phyloP scores from a whole-genome alignment of 441 rosid species.

The Eutrema salsugineum region DNA sequence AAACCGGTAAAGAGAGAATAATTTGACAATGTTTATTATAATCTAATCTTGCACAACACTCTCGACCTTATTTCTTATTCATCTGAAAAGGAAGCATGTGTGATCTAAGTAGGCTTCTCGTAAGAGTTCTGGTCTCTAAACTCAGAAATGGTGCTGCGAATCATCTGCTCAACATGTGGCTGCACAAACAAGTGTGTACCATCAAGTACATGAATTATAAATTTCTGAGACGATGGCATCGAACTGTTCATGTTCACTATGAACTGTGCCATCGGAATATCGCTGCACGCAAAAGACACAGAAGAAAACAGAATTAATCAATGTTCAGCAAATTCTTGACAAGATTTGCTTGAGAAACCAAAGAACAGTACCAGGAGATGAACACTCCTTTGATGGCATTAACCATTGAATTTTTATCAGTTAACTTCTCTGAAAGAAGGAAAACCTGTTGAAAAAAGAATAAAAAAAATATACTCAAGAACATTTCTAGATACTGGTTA shows the following conservation, averaged over 20 bases:
- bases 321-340: background rate
- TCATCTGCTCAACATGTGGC: conserved; percentile 63
- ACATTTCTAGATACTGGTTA: background rate
- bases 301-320: background rate
- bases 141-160: conserved; percentile 61
- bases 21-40: background rate
- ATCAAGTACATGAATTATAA: conserved; percentile 71
- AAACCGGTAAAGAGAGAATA: background rate
- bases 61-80: background rate
- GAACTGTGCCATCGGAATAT: conserved; percentile 84
- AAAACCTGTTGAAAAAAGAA: background rate
- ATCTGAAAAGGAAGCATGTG: background rate
- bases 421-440: background rate
- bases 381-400: conserved; percentile 88
- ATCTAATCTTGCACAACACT: background rate
- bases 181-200: conserved; percentile 77
- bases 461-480: background rate
- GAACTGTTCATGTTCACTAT: conserved; percentile 64
- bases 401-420: conserved; percentile 44
- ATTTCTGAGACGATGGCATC: conserved; percentile 72
- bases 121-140: conserved; percentile 87
- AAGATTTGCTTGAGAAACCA: background rate
- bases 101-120: conserved; percentile 66
- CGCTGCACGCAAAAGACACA: conserved; percentile 42
- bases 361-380: conserved; percentile 57